Percentiles rank a stretch among this genome's conserved stretches.
Evolutionary conservation across 306 rosid species (phyloP).

Genomic region (Citrullus colocynthis): DNA sequence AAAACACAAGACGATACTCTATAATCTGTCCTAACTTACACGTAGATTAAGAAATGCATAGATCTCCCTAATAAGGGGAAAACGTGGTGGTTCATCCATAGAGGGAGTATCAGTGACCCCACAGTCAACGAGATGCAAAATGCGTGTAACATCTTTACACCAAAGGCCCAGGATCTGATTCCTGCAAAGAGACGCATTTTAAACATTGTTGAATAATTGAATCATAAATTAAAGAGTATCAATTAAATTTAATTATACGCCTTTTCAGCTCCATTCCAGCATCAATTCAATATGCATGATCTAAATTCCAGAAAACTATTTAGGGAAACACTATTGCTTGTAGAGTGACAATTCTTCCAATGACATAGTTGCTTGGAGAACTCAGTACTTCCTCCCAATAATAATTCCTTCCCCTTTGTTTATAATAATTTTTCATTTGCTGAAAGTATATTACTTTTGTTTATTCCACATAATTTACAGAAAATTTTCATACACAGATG

Average conservation of each 20-base stretch:
- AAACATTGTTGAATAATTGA: not conserved
- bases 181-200: constrained; percentile 38
- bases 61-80: constrained; percentile 70
- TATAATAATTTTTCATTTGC: not conserved
- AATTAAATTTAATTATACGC: not conserved
- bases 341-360: not conserved
- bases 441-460: not conserved
- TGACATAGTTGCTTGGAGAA: not conserved
- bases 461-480: not conserved
- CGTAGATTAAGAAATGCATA: constrained; percentile 80
- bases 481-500: not conserved
- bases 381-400: not conserved
- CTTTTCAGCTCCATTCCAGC: not conserved
- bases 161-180: constrained; percentile 77
- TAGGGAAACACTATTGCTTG: not conserved
- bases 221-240: not conserved
- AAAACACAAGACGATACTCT: constrained; percentile 11
- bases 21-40: constrained; percentile 40
- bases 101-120: constrained; percentile 47
- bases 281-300: not conserved
- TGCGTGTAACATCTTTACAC: constrained; percentile 84
- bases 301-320: not conserved
- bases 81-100: constrained; percentile 42
- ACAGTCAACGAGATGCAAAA: constrained; percentile 85
- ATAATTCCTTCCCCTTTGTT: not conserved